Percentiles rank a stretch among this genome's conserved stretches.
Conservation (phyloP, 139 green algal genomes). For the Chlamydomonas urium region DNA sequence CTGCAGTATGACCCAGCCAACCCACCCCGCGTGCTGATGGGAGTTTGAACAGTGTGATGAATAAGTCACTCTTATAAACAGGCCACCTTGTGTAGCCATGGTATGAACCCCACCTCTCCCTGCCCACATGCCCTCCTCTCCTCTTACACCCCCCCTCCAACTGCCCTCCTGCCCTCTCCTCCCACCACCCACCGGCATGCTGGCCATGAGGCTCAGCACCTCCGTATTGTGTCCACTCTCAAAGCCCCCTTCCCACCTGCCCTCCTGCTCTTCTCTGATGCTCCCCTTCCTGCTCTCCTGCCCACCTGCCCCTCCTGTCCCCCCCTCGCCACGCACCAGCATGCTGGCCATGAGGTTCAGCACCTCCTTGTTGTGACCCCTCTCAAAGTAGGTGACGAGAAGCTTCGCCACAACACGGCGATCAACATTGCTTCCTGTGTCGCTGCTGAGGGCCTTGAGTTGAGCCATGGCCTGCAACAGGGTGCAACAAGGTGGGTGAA, state of each 20-base stretch:
- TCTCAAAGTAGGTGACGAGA: conserved; percentile 65
- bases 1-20: too few species aligned
- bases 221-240: neutral
- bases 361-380: conserved; percentile 37
- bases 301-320: neutral
- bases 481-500: neutral
- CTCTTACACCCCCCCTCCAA: too few species aligned
- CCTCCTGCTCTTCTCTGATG: neutral
- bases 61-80: too few species aligned
- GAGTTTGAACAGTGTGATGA: too few species aligned
- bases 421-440: conserved; percentile 46
- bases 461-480: conserved; percentile 22
- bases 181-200: too few species aligned
- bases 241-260: neutral
- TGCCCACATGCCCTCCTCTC: too few species aligned
- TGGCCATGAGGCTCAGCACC: conserved; percentile 38
- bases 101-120: too few species aligned
- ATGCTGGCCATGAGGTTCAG: conserved; percentile 36
- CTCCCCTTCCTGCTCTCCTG: neutral
- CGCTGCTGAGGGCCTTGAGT: conserved; percentile 28
- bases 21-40: too few species aligned
- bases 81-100: too few species aligned
- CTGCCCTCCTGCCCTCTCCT: too few species aligned
- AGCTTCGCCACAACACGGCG: conserved; percentile 60
- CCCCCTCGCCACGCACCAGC: conserved; percentile 14